Percentiles rank a stretch among this genome's conserved stretches.
Conservation (phyloP, 495 filamentous ascomycete genomes). For the Trypethelium eluteriae region DNA sequence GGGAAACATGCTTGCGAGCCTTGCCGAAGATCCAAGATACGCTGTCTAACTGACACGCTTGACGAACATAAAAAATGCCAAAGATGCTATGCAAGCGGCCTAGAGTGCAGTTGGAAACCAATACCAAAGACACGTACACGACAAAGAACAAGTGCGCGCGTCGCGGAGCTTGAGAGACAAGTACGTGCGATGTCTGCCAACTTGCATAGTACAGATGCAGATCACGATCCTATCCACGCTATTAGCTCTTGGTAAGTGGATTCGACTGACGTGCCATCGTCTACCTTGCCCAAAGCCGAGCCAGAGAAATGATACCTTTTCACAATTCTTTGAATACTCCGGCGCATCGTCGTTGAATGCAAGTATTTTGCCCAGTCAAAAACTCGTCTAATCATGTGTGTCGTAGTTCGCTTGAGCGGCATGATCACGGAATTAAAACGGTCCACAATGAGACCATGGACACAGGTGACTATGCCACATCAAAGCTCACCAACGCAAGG, state of each 20-base stretch:
- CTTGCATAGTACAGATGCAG: not conserved
- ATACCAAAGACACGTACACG: conserved; percentile 1
- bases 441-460: not conserved
- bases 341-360: not conserved
- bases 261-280: not conserved
- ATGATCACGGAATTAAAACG: not conserved
- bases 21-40: not conserved
- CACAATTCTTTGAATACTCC: not conserved
- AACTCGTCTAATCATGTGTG: not conserved
- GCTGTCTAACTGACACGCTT: not conserved
- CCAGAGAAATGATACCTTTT: not conserved
- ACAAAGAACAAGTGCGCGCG: not conserved
- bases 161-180: not conserved
- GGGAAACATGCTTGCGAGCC: not conserved
- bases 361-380: not conserved
- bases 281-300: not conserved
- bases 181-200: not conserved
- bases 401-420: not conserved
- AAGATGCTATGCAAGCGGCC: not conserved
- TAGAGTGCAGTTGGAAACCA: not conserved
- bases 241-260: not conserved
- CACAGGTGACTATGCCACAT: not conserved
- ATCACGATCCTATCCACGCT: not conserved
- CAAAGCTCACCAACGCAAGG: not conserved
- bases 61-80: not conserved